phyloP scores from a whole-genome alignment of 2,329 filamentous ascomycete genomes.

The Sphaerulina musiva region DNA sequence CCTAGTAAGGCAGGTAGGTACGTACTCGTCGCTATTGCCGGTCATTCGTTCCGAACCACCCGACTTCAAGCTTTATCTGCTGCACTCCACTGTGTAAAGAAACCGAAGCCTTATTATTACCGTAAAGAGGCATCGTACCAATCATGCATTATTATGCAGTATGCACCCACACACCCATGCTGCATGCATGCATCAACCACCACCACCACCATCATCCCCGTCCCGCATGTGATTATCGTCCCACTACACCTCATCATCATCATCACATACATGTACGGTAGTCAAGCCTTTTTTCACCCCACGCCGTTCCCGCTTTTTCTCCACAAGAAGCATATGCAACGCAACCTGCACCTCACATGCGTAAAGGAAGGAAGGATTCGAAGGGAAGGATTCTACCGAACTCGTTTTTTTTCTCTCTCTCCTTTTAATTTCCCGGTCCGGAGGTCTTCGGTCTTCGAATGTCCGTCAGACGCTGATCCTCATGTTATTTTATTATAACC shows the following conservation, averaged over 20 bases:
- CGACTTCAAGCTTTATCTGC: conserved; percentile 7
- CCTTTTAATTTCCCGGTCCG: background rate
- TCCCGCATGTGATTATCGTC: background rate
- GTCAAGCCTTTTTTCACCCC: conserved; percentile 2
- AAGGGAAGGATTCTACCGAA: too few species aligned
- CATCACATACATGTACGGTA: background rate
- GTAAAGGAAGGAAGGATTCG: too few species aligned
- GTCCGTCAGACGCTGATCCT: too few species aligned
- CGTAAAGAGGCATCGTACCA: background rate
- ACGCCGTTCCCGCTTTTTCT: background rate
- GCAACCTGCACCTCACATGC: background rate
- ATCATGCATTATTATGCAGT: too few species aligned
- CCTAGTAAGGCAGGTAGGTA: background rate
- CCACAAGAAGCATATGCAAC: background rate
- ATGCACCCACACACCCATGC: too few species aligned
- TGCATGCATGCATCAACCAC: too few species aligned
- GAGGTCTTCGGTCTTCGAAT: background rate
- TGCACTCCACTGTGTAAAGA: background rate
- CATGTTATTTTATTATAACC: too few species aligned
- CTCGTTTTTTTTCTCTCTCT: too few species aligned
- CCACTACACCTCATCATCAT: background rate
- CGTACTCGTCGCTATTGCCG: background rate
- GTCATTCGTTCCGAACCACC: background rate
- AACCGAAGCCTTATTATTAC: background rate
- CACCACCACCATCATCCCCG: too few species aligned